A percentile compares a stretch with the other conserved stretches of the same genome.
phyloP scores from a whole-genome alignment of 345 rosid genomes.

The Hibiscus trionum region DNA sequence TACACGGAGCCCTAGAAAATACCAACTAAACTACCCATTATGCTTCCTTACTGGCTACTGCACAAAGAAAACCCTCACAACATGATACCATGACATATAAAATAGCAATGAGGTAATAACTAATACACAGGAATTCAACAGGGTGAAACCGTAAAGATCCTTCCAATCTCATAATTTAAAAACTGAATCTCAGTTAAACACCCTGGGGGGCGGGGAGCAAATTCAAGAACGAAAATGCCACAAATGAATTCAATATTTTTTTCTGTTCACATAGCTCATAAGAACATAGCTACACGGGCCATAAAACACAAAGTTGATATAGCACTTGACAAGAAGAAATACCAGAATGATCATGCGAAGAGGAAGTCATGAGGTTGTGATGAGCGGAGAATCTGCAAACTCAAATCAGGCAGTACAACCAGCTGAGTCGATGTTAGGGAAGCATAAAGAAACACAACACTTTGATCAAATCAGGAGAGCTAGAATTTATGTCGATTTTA shows the following conservation, averaged over 20 bases:
- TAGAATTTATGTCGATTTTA: background rate
- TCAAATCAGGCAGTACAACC: constrained; percentile 9
- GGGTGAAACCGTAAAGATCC: background rate
- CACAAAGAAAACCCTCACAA: background rate
- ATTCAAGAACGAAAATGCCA: background rate
- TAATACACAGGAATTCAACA: background rate
- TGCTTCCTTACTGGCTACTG: background rate
- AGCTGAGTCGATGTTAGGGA: background rate
- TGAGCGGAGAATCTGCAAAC: constrained; percentile 13
- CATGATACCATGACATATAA: background rate
- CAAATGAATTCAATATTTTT: background rate
- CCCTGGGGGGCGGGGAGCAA: background rate
- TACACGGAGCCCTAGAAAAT: background rate
- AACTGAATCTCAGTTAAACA: background rate
- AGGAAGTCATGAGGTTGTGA: constrained; percentile 44
- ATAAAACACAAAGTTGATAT: constrained; percentile 6
- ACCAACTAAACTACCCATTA: background rate
- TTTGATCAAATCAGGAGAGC: background rate
- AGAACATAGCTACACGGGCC: background rate
- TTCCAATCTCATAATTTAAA: background rate
- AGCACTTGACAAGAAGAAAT: constrained; percentile 14
- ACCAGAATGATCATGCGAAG: constrained; percentile 50
- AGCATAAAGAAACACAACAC: background rate
- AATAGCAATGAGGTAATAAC: background rate
- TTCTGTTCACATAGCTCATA: background rate